Base-by-base conservation (phyloP, 2,329 filamentous ascomycete genomes). In the Bipolaris cookei region DNA sequence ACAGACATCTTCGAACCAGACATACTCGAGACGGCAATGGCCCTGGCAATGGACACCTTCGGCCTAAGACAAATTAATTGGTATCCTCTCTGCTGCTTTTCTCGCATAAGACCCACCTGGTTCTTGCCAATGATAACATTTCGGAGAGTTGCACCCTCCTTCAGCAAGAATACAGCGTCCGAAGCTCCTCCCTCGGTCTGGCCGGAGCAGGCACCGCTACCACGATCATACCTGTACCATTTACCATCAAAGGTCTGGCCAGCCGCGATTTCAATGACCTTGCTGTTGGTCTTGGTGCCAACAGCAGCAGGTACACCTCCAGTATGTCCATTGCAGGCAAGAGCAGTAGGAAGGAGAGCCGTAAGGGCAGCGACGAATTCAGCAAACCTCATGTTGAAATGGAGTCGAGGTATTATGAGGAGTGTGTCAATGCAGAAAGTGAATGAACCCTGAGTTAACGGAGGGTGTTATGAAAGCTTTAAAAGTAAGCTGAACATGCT, bases 71-170 rank as follows among this genome's bases (percentile, higher is more conserved):
- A 20, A 10, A 14, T 51, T 21, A 46, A 41, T 51, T 23, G 6
- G 14, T 25, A 14, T 23, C 16, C 32, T 28, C 21, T n/a, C 6
- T 20, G 4, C 2, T 23, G 18, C 11, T n/a, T 11, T 28, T 6
- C 11, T 2, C 10, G 5, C 3, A 20, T 5, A 8, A 39, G 8
- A 25, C 39, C 32, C 45, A 56, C 53, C 41, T 83, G 79, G 55
- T 79, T 78, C 45, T 77, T 75, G 16, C 82, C 81, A 50, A 84
- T 83, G 69, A 84, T 83, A 64, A 81, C 81, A 61, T 84, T 84
- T 56, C 76, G 78, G 35, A 84, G 73, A 13, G 79, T 81, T 14
- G 79, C 82, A 20, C 82, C 82, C 20, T 76, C 70, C 59, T 79
- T 75, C 37, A 84, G 76, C 53, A 82, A 76, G 75, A 84, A 84